Evolutionary conservation across 176 grass and related monocot genomes (phyloP), one percentile per base, ranked within the genome.

Genomic region (Pharus latifolius): DNA sequence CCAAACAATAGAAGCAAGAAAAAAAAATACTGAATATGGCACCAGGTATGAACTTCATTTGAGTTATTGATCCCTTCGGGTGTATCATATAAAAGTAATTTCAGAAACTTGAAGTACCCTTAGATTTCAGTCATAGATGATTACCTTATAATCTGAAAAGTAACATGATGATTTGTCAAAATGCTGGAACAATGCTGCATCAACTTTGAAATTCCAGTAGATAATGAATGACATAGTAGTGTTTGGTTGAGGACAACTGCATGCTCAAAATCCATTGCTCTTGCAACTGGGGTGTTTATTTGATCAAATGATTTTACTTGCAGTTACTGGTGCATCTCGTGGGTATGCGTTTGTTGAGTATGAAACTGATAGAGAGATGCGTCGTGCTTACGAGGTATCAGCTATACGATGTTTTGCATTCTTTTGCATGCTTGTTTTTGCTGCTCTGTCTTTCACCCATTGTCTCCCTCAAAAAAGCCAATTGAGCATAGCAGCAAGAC

Each of bases 331-430:
- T 71, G 86, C 89, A 38, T 97, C 89, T 18, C 43, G 78, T 20
- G 94, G 94, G 19, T 92, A 97, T 80, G 94, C 94, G 32, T 97
- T 97, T 83, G 83, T 97, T 51, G 89, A 97, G 78, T 97, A 87
- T 56, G 94, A 92, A 87, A 84, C 80, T 38, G 83, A 92, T 56
- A 82, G 57, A 51, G 89, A 97, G 74, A 92, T 97, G 94, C 78
- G 46, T 0, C 60, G 67, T 67, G 94, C 89, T 16, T 92, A 97
- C 56, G 86, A 92, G 89, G 94, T 97, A 71, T 35, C 10, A 42
- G 0, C 38, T 10, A 15, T 7, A 66, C 31, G 19, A 62, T 42
- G 7, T 7, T n/a, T 15, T 3, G 0, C 41, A 27, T 44, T 72
- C 22, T 32, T 50, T 27, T 28, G 4, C 11, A 34, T 64, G 10